Percentiles rank a stretch among this genome's conserved stretches.
Conservation (phyloP, 2,329 filamentous ascomycete genomes). For the Trichoderma semiorbis region DNA sequence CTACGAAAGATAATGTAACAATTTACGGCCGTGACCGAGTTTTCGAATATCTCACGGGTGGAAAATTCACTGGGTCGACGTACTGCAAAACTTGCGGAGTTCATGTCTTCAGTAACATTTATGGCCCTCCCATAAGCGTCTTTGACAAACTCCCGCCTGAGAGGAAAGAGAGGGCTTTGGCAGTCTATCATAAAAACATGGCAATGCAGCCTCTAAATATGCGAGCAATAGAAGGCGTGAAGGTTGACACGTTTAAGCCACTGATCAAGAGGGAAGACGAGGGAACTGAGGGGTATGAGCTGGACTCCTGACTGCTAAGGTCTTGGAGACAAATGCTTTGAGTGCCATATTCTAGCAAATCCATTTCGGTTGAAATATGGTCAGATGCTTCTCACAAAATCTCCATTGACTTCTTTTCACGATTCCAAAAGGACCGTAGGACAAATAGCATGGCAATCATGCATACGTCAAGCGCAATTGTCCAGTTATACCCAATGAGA, state of each 20-base stretch:
- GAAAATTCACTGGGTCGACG: slow-evolving; percentile 22
- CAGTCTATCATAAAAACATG: slow-evolving; percentile 25
- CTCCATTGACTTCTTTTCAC: not conserved
- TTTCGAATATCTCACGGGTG: slow-evolving; percentile 25
- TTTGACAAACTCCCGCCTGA: slow-evolving; percentile 28
- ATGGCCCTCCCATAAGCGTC: slow-evolving; percentile 30
- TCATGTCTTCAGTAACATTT: slow-evolving; percentile 26
- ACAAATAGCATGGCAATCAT: slow-evolving; percentile 24
- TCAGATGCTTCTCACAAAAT: not conserved
- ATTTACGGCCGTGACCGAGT: slow-evolving; percentile 27
- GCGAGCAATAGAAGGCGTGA: slow-evolving; percentile 25
- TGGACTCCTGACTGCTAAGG: not conserved
- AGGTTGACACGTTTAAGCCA: not conserved
- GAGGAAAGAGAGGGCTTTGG: slow-evolving; percentile 23
- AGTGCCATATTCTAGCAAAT: not conserved
- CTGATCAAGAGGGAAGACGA: slow-evolving; percentile 23
- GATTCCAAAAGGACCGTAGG: not conserved
- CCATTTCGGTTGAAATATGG: not conserved
- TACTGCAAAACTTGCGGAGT: slow-evolving; percentile 32
- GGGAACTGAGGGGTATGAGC: slow-evolving; percentile 27
- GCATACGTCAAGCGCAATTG: slow-evolving; percentile 27
- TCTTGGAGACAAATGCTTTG: rapidly evolving
- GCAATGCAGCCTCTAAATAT: slow-evolving; percentile 27
- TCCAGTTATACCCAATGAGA: slow-evolving; percentile 35
- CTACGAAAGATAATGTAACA: slow-evolving; percentile 27